Conservation (phyloP, 208 protist genomes). For the Leishmania amazonensis region DNA sequence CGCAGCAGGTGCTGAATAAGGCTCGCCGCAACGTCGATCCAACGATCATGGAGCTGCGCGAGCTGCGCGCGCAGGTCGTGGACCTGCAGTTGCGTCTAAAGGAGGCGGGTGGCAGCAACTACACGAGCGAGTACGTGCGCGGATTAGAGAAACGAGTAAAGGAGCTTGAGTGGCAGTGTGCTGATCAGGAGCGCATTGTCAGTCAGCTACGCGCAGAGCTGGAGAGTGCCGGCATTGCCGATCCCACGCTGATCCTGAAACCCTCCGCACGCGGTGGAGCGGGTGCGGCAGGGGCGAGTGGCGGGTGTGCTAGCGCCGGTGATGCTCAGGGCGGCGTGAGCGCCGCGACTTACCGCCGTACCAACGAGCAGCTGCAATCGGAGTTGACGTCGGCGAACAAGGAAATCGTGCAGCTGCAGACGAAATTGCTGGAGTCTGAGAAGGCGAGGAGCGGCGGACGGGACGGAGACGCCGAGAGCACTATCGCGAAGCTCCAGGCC, state of each 20-base stretch:
- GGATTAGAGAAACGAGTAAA: constrained; percentile 43
- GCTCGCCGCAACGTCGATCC: constrained; percentile 93
- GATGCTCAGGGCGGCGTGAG: background rate
- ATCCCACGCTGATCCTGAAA: constrained; percentile 31
- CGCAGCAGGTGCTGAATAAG: constrained; percentile 92
- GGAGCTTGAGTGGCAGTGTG: constrained; percentile 58
- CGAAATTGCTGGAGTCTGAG: constrained; percentile 19
- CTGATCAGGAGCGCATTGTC: constrained; percentile 59
- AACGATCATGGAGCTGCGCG: constrained; percentile 61
- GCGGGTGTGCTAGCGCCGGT: background rate
- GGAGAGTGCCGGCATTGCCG: constrained; percentile 40
- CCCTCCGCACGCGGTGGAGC: background rate
- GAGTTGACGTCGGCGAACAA: constrained; percentile 28
- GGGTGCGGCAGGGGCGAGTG: background rate
- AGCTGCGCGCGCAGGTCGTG: constrained; percentile 61
- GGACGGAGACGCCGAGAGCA: background rate
- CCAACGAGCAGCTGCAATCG: constrained; percentile 26
- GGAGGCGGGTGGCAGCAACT: constrained; percentile 60
- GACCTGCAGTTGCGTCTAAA: constrained; percentile 60
- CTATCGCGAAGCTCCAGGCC: constrained; percentile 9
- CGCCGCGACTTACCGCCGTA: constrained; percentile 20
- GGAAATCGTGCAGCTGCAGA: constrained; percentile 27
- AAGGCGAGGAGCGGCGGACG: constrained; percentile 5
- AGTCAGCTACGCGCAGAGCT: constrained; percentile 53
- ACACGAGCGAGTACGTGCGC: constrained; percentile 71